Evolutionary conservation across 202 grass and related monocot species (phyloP).

Genomic region (Hordeum pubiflorum): DNA sequence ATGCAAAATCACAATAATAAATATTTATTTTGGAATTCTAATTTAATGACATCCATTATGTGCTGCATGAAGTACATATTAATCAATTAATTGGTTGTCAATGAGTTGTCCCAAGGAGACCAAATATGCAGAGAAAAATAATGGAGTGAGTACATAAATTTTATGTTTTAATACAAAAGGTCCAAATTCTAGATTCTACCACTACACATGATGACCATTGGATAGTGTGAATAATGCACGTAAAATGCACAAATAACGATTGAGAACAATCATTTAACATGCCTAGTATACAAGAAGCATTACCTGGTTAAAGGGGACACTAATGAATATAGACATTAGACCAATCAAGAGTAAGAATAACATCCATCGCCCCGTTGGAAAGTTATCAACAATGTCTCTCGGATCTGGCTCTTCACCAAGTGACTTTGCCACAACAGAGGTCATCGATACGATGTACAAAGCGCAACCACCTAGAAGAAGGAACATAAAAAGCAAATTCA

Average conservation of each 20-base stretch:
- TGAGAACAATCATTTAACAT: background rate
- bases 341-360: conserved; percentile 31
- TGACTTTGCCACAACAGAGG: conserved; percentile 28
- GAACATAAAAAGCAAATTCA: background rate
- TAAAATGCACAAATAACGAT: background rate
- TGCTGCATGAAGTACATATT: background rate
- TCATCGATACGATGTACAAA: conserved; percentile 44
- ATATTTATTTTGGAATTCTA: background rate
- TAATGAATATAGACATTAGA: conserved; percentile 29
- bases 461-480: conserved; percentile 43
- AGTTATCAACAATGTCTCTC: conserved; percentile 30
- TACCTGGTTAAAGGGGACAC: conserved; percentile 49
- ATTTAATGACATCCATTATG: background rate
- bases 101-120: background rate
- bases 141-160: background rate
- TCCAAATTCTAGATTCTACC: background rate
- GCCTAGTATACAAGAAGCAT: background rate
- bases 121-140: background rate
- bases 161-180: background rate
- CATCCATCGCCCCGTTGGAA: conserved; percentile 29
- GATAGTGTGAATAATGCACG: background rate
- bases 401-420: conserved; percentile 10
- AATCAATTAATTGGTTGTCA: background rate
- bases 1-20: background rate
- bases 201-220: background rate